Evolutionary conservation across 2,329 filamentous ascomycete species (phyloP), one percentile per base, ranked within the genome.

Genomic region (Metarhizium humberi): DNA sequence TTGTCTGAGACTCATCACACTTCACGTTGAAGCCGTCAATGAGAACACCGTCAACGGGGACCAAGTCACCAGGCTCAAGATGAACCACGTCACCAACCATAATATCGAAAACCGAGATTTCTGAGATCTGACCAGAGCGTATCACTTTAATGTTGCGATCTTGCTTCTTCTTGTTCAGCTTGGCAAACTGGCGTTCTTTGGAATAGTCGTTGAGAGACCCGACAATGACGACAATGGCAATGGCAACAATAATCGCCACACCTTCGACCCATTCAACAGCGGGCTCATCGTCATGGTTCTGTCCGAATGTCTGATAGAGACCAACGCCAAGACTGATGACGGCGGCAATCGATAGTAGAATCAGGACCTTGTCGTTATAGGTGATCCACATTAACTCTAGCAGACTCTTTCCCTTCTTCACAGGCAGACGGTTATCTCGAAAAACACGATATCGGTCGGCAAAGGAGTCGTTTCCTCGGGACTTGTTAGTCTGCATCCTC

Each of bases 341-440:
- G 3, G 88, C 88, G 47, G 88, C 88, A 51, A 80, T 74, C 0
- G 85, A 87, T 54, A 90, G 75, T 6, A 90, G 74, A 56, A 90
- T 87, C 49, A 91, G 73, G 3, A 92, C 85, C 67, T 91, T 92
- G 76, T 92, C 88, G 71, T 91, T 89, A 68, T 90, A 90, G 0
- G 88, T 89, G 63, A 91, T 87, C 87, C 87, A 91, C 70, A 89
- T 87, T 46, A 92, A 75, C 65, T 88, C 75, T 48, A 88, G 74
- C 45, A 91, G 77, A 59, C 75, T 86, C 73, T 90, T 91, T 48
- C 85, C 80, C 71, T 90, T 89, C 69, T 86, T 86, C 63, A 82
- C 85, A 0, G 88, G 88, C 40, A 92, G 72, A 47, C 82, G 76
- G 65, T 92, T 92, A 69, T 90, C 85, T 61, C 76, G 78, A 66